These are phyloP conservation scores for Tylopilus vinaceipallidus DNA, from an alignment of 768 basidiomycete species.

Conservation along the genomic window DNA sequence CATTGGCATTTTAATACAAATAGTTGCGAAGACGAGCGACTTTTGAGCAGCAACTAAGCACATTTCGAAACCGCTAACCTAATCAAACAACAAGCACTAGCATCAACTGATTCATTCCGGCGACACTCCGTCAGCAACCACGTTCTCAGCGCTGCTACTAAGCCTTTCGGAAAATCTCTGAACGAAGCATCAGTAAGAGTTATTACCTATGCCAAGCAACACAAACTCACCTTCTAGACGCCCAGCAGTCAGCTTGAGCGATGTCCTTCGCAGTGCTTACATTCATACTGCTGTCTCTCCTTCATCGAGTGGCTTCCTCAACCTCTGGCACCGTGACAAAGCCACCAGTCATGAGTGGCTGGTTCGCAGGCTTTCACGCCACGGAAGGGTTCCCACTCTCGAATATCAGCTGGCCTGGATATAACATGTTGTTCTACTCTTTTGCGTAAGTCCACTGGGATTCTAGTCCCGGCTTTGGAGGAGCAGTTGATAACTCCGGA, in stretches of 20 bases:
- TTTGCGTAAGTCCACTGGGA: constrained; percentile 47
- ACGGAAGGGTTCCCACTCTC: constrained; percentile 46
- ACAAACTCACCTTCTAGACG: background rate
- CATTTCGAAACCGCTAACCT: no score
- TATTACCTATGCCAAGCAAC: no score
- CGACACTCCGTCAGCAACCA: no score
- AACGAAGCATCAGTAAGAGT: no score
- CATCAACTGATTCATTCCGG: no score
- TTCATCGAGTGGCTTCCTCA: background rate
- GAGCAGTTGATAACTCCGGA: background rate
- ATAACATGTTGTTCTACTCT: constrained; percentile 61
- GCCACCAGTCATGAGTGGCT: constrained; percentile 44
- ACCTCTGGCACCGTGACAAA: constrained; percentile 39
- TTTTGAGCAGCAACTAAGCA: no score
- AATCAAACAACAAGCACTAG: no score
- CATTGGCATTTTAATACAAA: no score
- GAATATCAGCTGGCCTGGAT: constrained; percentile 64
- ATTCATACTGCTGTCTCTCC: background rate
- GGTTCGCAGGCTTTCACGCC: constrained; percentile 68
- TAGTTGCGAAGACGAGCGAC: no score
- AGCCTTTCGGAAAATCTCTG: no score
- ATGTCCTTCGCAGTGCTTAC: background rate
- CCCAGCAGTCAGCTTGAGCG: background rate
- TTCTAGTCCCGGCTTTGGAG: background rate
- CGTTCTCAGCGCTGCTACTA: no score